These are phyloP conservation scores for Chlorella sp. DNA, from an alignment of 139 green algal species.

Conservation along the genomic window DNA sequence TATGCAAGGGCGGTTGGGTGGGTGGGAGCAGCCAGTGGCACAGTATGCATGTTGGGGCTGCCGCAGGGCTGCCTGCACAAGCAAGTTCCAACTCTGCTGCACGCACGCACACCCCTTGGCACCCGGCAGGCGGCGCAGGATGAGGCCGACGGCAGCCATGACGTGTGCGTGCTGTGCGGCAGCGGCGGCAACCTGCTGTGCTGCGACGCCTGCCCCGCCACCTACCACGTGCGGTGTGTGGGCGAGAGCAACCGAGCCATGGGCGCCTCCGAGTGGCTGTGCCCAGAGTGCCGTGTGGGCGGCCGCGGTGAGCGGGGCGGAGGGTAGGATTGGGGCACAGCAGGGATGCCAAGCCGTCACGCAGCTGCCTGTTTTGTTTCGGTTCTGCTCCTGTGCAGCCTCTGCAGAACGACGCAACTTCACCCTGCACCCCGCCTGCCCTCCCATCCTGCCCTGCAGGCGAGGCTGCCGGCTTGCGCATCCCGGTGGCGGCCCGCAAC, in stretches of 20 bases:
- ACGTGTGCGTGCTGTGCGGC: slow-evolving; percentile 86
- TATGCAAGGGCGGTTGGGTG: no score
- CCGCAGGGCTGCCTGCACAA: no score
- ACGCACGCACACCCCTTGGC: background rate
- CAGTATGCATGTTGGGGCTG: no score
- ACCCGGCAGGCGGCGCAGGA: background rate
- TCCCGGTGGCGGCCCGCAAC: slow-evolving; percentile 49
- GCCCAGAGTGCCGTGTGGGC: slow-evolving; percentile 74
- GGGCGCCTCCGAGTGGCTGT: slow-evolving; percentile 70
- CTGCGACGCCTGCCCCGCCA: slow-evolving; percentile 91
- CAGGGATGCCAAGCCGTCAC: no score
- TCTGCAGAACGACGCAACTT: no score
- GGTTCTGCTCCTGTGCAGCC: no score
- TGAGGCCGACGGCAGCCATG: slow-evolving; percentile 59
- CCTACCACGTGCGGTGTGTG: slow-evolving; percentile 89
- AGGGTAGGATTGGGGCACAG: no score
- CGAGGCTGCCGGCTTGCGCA: slow-evolving; percentile 60
- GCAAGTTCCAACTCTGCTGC: background rate
- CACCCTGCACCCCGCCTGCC: no score
- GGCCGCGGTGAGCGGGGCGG: slow-evolving; percentile 56
- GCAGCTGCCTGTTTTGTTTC: no score
- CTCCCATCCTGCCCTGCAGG: no score
- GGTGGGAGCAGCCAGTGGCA: no score
- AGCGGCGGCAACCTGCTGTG: slow-evolving; percentile 86
- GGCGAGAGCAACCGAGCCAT: slow-evolving; percentile 64